Evolutionary conservation across 2,329 filamentous ascomycete genomes (phyloP).

Genomic region (Fusarium nodosum): DNA sequence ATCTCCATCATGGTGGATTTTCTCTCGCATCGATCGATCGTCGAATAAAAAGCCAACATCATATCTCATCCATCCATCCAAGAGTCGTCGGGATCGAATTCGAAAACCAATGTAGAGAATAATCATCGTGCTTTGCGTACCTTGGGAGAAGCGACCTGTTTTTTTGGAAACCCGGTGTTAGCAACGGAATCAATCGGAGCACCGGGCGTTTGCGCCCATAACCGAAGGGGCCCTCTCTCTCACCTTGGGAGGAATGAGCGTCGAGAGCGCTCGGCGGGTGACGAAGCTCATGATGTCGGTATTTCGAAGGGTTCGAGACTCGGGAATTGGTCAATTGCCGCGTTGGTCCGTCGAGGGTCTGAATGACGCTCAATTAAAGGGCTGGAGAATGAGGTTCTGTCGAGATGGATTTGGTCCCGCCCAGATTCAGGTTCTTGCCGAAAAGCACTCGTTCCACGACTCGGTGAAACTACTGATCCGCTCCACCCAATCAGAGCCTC

Average conservation of each 20-base stretch:
- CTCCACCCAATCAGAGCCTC: conserved; percentile 58
- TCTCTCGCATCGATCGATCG: conserved; percentile 22
- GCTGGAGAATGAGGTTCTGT: conserved; percentile 47
- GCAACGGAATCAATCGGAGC: conserved; percentile 54
- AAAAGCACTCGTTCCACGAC: conserved; percentile 63
- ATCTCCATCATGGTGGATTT: conserved; percentile 32
- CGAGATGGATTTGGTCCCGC: conserved; percentile 48
- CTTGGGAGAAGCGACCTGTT: conserved; percentile 83
- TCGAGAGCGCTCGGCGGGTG: conserved; percentile 91
- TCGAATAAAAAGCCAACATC: conserved; percentile 26
- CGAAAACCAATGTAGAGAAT: conserved; percentile 11
- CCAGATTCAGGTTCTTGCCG: conserved; percentile 53
- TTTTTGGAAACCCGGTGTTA: conserved; percentile 53
- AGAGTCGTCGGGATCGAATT: conserved; percentile 32
- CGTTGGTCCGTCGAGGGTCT: conserved; percentile 53
- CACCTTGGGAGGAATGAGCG: conserved; percentile 99
- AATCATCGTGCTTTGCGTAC: conserved; percentile 63
- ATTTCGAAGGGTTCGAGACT: conserved; percentile 45
- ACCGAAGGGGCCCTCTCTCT: conserved; percentile 54
- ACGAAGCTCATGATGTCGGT: conserved; percentile 89
- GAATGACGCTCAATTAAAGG: conserved; percentile 54
- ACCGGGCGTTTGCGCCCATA: conserved; percentile 45
- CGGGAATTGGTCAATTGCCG: conserved; percentile 48
- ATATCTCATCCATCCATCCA: conserved; percentile 25
- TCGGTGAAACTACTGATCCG: conserved; percentile 61